Percentiles rank a stretch among this genome's conserved stretches.
Conservation (phyloP, 495 filamentous ascomycete species). For the Neurospora discreta region DNA sequence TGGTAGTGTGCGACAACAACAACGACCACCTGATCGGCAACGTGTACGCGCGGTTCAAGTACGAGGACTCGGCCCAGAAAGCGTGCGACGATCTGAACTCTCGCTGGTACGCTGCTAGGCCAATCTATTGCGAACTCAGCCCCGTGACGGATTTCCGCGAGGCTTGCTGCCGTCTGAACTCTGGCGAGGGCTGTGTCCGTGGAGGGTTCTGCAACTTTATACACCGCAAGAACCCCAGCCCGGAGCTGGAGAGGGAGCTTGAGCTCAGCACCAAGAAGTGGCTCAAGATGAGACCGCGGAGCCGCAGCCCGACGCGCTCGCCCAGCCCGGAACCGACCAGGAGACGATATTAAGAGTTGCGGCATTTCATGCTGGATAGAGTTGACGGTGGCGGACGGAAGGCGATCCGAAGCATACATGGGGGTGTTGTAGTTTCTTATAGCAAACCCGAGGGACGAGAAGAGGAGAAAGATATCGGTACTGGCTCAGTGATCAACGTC, state of each 20-base stretch:
- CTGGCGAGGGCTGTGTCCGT: slow-evolving; percentile 87
- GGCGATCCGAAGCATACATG: neutral
- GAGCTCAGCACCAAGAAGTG: slow-evolving; percentile 90
- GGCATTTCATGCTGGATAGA: neutral
- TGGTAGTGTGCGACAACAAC: slow-evolving; percentile 90
- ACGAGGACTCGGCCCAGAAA: slow-evolving; percentile 88
- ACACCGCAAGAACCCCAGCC: slow-evolving; percentile 83
- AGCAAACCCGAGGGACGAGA: neutral
- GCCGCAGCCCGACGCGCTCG: slow-evolving; percentile 63
- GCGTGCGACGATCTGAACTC: slow-evolving; percentile 91
- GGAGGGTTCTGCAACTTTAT: slow-evolving; percentile 99
- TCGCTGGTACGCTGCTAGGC: slow-evolving; percentile 93
- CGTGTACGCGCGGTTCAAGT: slow-evolving; percentile 99
- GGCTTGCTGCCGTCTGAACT: slow-evolving; percentile 91
- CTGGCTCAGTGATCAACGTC: neutral
- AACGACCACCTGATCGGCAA: slow-evolving; percentile 99
- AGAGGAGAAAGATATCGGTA: neutral
- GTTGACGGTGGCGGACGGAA: neutral
- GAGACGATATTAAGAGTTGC: slow-evolving; percentile 43
- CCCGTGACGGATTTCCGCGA: slow-evolving; percentile 98
- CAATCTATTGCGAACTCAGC: slow-evolving; percentile 94
- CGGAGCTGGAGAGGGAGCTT: slow-evolving; percentile 81
- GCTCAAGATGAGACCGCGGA: slow-evolving; percentile 78
- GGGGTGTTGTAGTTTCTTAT: neutral
- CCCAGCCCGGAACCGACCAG: slow-evolving; percentile 69